Evolutionary conservation across 108 stramenopile species (phyloP), one percentile per base, ranked within the genome.

Genomic region (Mayamaea pseudoterrestris): DNA sequence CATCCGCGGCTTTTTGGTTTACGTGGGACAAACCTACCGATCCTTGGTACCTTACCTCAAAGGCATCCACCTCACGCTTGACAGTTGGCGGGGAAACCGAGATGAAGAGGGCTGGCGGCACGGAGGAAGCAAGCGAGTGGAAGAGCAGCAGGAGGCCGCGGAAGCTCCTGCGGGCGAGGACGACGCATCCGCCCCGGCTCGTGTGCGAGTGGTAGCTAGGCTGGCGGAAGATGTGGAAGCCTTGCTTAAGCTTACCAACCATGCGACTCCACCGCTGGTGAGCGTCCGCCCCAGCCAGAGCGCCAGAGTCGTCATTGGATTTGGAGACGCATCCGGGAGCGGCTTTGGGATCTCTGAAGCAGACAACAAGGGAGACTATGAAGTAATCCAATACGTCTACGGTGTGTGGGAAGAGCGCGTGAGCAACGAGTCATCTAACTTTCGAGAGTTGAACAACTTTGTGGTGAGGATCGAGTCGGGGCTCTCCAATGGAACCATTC

Each of bases 251-350:
- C n/a, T n/a, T n/a, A n/a, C n/a, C n/a, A n/a, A n/a, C n/a, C n/a
- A n/a, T n/a, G n/a, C n/a, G n/a, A n/a, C n/a, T n/a, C n/a, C n/a
- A n/a, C n/a, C n/a, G n/a, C n/a, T n/a, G n/a, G n/a, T n/a, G n/a
- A n/a, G n/a, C n/a, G n/a, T n/a, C n/a, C n/a, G n/a, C n/a, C n/a
- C n/a, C n/a, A n/a, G n/a, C n/a, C n/a, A n/a, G n/a, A n/a, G n/a
- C n/a, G n/a, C n/a, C n/a, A n/a, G n/a, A n/a, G n/a, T 60, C 0
- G 16, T 50, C 2, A 63, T 67, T 36, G 63, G 69, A 13, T 76
- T 76, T 54, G 74, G 52, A 0, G 66, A 76, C 45, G 74, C 74
- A 1, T 68, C 66, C 5, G 66, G 61, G 0, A 45, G 35, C 9
- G 63, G 62, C 0, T 65, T 68, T 34, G 68, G 74, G 18, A 27